phyloP scores from a whole-genome alignment of 1,284 basidiomycete species.

The Cryptococcus hybrid region DNA sequence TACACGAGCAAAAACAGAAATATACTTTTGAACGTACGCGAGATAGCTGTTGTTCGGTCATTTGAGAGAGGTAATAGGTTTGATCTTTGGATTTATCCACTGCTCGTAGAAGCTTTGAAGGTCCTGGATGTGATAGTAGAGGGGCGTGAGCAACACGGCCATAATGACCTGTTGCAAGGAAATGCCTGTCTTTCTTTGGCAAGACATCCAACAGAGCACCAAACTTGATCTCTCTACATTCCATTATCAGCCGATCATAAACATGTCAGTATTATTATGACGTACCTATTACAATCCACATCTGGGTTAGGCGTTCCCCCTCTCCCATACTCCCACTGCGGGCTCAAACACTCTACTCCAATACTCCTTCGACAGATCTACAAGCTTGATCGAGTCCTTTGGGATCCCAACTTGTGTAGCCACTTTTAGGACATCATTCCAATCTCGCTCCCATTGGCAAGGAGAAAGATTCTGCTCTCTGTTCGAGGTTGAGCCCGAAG shows the following conservation, averaged over 20 bases:
- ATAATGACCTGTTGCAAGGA: constrained; percentile 81
- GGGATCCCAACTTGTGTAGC: constrained; percentile 64
- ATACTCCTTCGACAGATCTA: constrained; percentile 81
- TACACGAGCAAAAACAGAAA: neutral
- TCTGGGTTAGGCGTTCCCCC: constrained; percentile 89
- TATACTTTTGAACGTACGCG: constrained; percentile 31
- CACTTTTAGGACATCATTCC: constrained; percentile 82
- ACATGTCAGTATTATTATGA: neutral
- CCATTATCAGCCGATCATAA: constrained; percentile 55
- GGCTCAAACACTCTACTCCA: constrained; percentile 89
- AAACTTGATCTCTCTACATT: constrained; percentile 91
- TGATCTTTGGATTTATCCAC: constrained; percentile 80
- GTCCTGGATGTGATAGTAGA: constrained; percentile 4
- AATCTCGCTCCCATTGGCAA: constrained; percentile 95
- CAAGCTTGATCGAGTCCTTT: constrained; percentile 59
- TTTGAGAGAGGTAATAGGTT: constrained; percentile 85
- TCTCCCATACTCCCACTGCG: constrained; percentile 69
- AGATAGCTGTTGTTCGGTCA: constrained; percentile 62
- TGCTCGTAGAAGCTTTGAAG: constrained; percentile 63
- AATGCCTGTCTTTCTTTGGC: constrained; percentile 50
- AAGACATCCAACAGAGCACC: constrained; percentile 74
- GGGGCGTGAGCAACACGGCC: constrained; percentile 59
- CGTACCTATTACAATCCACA: constrained; percentile 83
- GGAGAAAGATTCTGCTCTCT: constrained; percentile 67
- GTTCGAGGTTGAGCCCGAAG: constrained; percentile 17